Conservation (phyloP, 192 early-diverging fungal genomes). For the Coemansia aciculifera region DNA sequence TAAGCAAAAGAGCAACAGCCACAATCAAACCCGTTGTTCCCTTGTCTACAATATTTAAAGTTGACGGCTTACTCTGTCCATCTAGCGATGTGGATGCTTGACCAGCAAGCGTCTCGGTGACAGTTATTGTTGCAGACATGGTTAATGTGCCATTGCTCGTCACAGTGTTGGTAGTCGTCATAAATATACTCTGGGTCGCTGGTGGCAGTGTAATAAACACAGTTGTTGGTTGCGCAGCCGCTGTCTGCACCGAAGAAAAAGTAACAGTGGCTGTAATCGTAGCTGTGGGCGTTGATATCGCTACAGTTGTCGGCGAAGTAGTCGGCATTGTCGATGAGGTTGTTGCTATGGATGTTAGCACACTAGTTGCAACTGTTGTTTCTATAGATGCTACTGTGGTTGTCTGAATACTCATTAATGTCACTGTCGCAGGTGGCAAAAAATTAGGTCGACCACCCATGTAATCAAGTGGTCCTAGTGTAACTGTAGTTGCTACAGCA, state of each 20-base stretch:
- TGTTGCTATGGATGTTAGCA: constrained; percentile 1
- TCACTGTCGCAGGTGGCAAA: neutral
- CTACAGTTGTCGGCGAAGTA: constrained; percentile 1
- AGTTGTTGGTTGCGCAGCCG: neutral
- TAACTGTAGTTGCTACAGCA: too few relatives aligned
- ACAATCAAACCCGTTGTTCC: neutral
- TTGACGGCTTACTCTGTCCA: neutral
- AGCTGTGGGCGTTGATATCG: constrained; percentile 5
- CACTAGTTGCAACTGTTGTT: neutral
- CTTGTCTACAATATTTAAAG: neutral
- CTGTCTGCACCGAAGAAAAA: neutral
- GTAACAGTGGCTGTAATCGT: constrained; percentile 7
- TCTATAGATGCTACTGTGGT: neutral
- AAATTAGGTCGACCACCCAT: neutral
- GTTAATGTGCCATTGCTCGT: neutral
- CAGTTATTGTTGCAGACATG: neutral
- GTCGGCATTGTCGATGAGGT: neutral
- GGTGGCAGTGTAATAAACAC: neutral
- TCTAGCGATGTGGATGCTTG: neutral
- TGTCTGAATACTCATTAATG: neutral
- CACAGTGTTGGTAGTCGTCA: constrained; percentile 1
- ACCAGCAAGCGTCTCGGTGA: neutral
- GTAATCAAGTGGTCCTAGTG: neutral
- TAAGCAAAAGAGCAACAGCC: neutral
- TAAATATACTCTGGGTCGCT: neutral